Conservation (phyloP, 495 filamentous ascomycete species). For the Xylaria castorea region DNA sequence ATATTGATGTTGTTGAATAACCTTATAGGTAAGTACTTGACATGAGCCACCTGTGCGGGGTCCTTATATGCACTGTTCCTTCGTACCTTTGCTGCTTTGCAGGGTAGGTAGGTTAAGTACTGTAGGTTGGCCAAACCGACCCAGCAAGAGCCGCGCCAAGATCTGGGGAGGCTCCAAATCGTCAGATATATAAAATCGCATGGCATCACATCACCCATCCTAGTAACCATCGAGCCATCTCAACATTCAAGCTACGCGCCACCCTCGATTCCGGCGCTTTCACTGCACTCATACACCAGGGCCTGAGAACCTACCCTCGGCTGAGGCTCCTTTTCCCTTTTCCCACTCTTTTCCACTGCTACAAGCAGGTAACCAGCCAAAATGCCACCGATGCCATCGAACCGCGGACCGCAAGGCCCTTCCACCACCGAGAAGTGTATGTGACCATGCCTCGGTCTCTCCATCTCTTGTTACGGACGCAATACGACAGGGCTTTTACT, state of each 20-base stretch:
- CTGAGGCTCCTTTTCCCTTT: not conserved
- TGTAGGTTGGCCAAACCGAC: not conserved
- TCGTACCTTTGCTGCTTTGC: not conserved
- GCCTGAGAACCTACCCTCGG: not conserved
- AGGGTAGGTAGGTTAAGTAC: too few species aligned
- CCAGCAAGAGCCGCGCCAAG: constrained; percentile 28
- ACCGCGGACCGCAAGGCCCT: constrained; percentile 62
- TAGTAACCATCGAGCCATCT: not conserved
- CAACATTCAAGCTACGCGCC: not conserved
- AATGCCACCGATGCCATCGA: constrained; percentile 56
- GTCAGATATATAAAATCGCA: constrained; percentile 14
- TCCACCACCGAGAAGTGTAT: constrained; percentile 93
- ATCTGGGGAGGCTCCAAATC: constrained; percentile 19
- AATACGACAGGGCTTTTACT: not conserved
- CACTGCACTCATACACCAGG: not conserved
- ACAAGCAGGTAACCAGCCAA: constrained; percentile 27
- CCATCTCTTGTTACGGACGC: constrained; percentile 1
- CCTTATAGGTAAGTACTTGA: too few species aligned
- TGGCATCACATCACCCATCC: constrained; percentile 17
- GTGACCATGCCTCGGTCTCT: constrained; percentile 39
- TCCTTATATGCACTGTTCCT: too few species aligned
- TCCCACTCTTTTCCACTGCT: not conserved
- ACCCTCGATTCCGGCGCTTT: not conserved
- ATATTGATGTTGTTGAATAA: too few species aligned
- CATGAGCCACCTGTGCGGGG: too few species aligned